phyloP scores from a whole-genome alignment of 139 green algal species.

The Desmodesmus armatus region DNA sequence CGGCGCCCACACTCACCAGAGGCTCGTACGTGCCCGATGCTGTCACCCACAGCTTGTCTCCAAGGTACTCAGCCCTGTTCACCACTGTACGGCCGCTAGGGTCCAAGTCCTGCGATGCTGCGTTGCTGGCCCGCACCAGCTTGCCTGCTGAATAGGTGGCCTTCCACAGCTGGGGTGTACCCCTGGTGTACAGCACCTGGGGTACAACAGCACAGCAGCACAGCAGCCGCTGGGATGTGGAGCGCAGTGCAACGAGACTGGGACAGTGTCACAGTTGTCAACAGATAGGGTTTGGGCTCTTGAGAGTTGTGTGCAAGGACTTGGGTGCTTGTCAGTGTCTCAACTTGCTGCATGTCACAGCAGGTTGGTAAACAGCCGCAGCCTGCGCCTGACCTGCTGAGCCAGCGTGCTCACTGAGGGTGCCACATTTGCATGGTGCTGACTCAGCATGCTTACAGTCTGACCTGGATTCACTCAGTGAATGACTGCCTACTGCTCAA shows the following conservation, averaged over 20 bases:
- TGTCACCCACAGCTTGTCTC: slow-evolving; percentile 20
- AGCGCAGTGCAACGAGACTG: too few species aligned
- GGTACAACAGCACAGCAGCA: background rate
- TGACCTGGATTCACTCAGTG: too few species aligned
- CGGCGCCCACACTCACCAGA: too few species aligned
- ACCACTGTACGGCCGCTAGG: slow-evolving; percentile 25
- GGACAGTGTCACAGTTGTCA: too few species aligned
- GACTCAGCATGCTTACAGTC: too few species aligned
- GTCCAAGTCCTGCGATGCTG: slow-evolving; percentile 41
- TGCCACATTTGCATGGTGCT: too few species aligned
- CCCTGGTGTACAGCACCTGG: slow-evolving; percentile 36
- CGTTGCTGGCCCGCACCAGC: background rate
- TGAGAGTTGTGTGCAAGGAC: background rate
- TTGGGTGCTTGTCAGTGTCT: too few species aligned
- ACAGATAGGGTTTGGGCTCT: too few species aligned
- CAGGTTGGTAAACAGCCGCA: too few species aligned
- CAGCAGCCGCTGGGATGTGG: background rate
- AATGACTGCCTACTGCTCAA: background rate
- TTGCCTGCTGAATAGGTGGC: slow-evolving; percentile 24
- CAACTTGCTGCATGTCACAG: background rate
- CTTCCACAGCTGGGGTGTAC: slow-evolving; percentile 33
- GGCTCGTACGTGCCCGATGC: slow-evolving; percentile 35
- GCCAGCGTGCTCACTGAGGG: background rate
- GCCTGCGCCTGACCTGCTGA: background rate
- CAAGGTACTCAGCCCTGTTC: slow-evolving; percentile 37